Percentiles rank a stretch among this genome's conserved stretches.
Evolutionary conservation across 2,329 filamentous ascomycete genomes (phyloP).

Genomic region (Fusarium algeriense): DNA sequence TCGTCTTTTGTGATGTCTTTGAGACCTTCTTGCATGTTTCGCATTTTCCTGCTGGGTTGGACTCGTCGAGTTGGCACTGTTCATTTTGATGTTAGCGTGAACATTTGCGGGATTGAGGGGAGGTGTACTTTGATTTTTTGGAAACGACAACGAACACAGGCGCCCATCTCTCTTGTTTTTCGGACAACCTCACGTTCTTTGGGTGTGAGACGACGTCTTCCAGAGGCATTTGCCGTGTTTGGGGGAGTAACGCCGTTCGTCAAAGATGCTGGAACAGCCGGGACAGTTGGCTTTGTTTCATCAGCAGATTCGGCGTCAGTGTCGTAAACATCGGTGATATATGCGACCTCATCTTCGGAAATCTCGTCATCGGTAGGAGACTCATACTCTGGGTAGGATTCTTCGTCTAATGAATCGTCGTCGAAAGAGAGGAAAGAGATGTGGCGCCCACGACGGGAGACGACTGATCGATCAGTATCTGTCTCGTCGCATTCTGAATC

Average conservation of each 20-base stretch:
- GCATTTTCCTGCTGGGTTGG: constrained; percentile 53
- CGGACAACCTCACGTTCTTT: constrained; percentile 1
- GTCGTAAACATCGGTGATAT: not conserved
- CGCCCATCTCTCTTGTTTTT: constrained; percentile 10
- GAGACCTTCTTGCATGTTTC: constrained; percentile 55
- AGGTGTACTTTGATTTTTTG: constrained; percentile 40
- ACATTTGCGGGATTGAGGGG: not conserved
- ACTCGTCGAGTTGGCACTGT: constrained; percentile 55
- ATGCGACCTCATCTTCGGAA: constrained; percentile 6
- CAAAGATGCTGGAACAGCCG: not conserved
- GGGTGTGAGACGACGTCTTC: constrained; percentile 3
- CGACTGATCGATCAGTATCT: not conserved
- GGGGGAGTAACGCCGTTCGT: not conserved
- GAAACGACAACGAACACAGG: constrained; percentile 41
- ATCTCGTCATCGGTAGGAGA: not conserved
- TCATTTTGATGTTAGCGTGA: constrained; percentile 9
- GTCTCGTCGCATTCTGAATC: not conserved
- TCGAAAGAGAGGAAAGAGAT: not conserved
- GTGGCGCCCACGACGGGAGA: not conserved
- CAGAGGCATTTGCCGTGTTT: not conserved
- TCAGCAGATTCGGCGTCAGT: not conserved
- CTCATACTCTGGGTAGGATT: not conserved
- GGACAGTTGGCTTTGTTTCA: not conserved
- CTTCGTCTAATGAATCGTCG: not conserved
- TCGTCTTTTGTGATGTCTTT: constrained; percentile 59